Conservation (phyloP, 1,284 basidiomycete genomes). For the Leccinum pallidistipes region DNA sequence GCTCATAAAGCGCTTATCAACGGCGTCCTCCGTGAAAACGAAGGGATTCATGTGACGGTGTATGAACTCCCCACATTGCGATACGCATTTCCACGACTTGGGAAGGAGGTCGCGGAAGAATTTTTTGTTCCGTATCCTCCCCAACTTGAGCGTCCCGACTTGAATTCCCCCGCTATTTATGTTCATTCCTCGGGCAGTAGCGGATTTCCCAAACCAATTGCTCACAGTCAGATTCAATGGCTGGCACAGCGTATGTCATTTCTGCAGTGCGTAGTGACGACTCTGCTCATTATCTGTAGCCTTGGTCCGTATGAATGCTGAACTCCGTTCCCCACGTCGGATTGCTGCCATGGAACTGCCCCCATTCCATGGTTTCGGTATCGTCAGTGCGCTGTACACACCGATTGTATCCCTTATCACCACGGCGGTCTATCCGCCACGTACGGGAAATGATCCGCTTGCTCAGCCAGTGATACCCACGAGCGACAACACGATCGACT, state of each 20-base stretch:
- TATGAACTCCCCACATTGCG: conserved; percentile 34
- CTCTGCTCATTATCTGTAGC: conserved; percentile 3
- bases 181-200: conserved; percentile 42
- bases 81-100: conserved; percentile 36
- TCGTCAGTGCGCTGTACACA: conserved; percentile 18
- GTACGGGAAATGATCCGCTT: conserved; percentile 5
- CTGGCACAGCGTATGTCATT: conserved; percentile 4
- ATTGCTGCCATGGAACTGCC: conserved; percentile 28
- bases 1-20: conserved; percentile 30
- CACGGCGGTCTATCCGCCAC: conserved; percentile 18
- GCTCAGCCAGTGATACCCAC: conserved; percentile 22
- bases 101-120: conserved; percentile 26
- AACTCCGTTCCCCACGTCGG: conserved; percentile 12
- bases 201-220: conserved; percentile 38
- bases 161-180: conserved; percentile 27
- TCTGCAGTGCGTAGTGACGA: not conserved
- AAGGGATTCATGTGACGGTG: conserved; percentile 8
- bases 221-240: conserved; percentile 27
- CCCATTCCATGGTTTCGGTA: conserved; percentile 29
- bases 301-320: not conserved
- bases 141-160: conserved; percentile 7
- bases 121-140: conserved; percentile 32
- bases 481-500: conserved; percentile 16
- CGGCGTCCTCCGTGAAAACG: conserved; percentile 13
- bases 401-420: conserved; percentile 12